Base-by-base conservation (phyloP, 129 eudicot genomes). In the Solidago caesia region DNA sequence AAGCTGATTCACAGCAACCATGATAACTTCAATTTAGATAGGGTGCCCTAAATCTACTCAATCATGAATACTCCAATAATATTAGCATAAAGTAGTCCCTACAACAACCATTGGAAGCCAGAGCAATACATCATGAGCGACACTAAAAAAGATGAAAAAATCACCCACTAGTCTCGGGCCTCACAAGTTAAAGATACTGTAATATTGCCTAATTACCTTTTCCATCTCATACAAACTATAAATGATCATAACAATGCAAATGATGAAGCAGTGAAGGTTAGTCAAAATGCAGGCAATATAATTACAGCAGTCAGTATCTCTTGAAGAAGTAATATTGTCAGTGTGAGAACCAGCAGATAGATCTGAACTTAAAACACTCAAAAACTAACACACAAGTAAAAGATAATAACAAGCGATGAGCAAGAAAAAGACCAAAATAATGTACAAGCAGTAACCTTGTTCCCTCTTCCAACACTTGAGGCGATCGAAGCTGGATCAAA, bases 401-500 rank as follows among this genome's bases (percentile, higher is more conserved):
- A 42, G 14, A 45, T 12, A 12, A 53, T 56, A 59, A 57, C 14
- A 29, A 47, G 72, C 14, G 21, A 43, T 26, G 42, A 26, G 65
- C 25, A 61, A 16, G 51, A 62, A 42, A 67, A 33, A 29, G 8
- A 74, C 61, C 65, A 64, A 39, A 66, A 53, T 10, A 63, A 75
- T 57, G 62, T 65, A 71, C 26, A 74, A 47, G 65, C 66, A 47
- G 68, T 44, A 71, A 88, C 91, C 90, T 93, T 85, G 25, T 72
- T 78, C 75, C 85, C 83, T 71, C 76, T 77, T 61, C 78, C 85
- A 41, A 85, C 87, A 65, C 83, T 83, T 72, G 87, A 25, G 60
- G 85, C 69, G 64, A 83, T 84, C 55, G 53, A 76, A 75, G 89
- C 89, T 21, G 99, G 99, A 69, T 95, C 89, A 74, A 94, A 94